Percentiles rank a stretch among this genome's conserved stretches.
Evolutionary conservation across 345 rosid genomes (phyloP).

Genomic region (Citrus hindsii): DNA sequence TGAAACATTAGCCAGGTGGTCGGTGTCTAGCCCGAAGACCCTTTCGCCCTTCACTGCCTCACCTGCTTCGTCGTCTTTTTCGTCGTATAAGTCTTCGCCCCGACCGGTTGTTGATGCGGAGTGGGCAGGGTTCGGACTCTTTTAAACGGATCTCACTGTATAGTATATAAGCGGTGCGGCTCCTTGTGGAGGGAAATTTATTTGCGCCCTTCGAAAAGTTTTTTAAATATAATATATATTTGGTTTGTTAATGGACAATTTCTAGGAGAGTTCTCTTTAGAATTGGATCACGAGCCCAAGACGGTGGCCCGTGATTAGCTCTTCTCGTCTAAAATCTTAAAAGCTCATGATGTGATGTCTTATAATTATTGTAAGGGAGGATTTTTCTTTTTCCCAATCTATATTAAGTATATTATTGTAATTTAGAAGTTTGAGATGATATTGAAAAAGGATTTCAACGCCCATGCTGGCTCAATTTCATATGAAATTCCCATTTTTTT

Average conservation of each 20-base stretch:
- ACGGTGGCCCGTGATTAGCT: background rate
- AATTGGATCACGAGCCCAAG: background rate
- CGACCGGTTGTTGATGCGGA: constrained; percentile 46
- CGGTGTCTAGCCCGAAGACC: constrained; percentile 57
- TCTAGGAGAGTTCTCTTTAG: background rate
- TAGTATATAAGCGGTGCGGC: background rate
- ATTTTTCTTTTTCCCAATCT: no score
- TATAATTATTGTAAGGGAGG: background rate
- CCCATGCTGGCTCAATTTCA: background rate
- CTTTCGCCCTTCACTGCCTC: constrained; percentile 50
- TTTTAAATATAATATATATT: background rate
- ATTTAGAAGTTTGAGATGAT: background rate
- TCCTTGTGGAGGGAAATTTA: background rate
- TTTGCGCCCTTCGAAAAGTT: background rate
- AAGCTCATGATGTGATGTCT: background rate
- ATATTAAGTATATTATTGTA: background rate
- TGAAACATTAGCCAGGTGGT: constrained; percentile 50
- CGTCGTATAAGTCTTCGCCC: constrained; percentile 68
- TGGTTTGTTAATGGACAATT: background rate
- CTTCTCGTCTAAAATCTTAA: background rate
- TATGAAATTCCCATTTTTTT: background rate
- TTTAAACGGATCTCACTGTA: constrained; percentile 24
- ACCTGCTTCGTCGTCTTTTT: constrained; percentile 50
- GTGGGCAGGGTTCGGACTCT: constrained; percentile 76
- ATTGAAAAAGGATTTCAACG: background rate